Evolutionary conservation across 2,329 filamentous ascomycete species (phyloP), one percentile per base, ranked within the genome.

Genomic region (Ascochyta clinopodiicola): DNA sequence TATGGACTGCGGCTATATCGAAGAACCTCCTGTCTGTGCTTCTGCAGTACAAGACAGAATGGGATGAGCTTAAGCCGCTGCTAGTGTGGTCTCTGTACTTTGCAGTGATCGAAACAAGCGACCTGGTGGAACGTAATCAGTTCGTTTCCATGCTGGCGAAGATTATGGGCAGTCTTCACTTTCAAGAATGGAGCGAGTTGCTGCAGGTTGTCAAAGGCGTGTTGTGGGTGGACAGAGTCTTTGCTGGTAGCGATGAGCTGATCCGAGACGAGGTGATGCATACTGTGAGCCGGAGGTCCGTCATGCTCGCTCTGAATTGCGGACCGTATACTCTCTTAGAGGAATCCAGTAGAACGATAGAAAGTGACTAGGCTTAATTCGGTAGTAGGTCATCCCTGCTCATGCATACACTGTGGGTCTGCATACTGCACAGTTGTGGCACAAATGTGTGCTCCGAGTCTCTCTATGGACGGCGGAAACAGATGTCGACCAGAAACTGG

Each of bases 211-310:
- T 72, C 6, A 70, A 71, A 37, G 46, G 53, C 17, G 65, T 73
- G 6, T 31, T 72, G n/a, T 73, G 71, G 70, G 63, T 69, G 10
- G 69, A 73, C 8, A 54, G 49, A n/a, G 52, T 71, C 9, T 71
- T 65, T 52, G 52, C 43, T 32, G 59, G 61, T 10, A 68, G 57
- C 19, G 67, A 71, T 13, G 58, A 64, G 5, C 37, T 61, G 32
- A 59, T 73, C 22, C 56, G 59, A n/a, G 60, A 68, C 19, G 67
- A 70, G 31, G 66, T 71, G 17, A 60, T 71, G 62, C 43, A 62
- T 5, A 64, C 68, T 39, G 42, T 65, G 5, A 44, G 49, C n/a
- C 60, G 61, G 15, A 46, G 45, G 31, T 36, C 49, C 10, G 17
- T 12, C 13, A 15, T 36, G n/a, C 34, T 10, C 7, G 42, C 22